A percentile compares a stretch with the other conserved stretches of the same genome.
Evolutionary conservation across 1,139 yeast species (phyloP).

Genomic region (Yamadazyma mexicana): DNA sequence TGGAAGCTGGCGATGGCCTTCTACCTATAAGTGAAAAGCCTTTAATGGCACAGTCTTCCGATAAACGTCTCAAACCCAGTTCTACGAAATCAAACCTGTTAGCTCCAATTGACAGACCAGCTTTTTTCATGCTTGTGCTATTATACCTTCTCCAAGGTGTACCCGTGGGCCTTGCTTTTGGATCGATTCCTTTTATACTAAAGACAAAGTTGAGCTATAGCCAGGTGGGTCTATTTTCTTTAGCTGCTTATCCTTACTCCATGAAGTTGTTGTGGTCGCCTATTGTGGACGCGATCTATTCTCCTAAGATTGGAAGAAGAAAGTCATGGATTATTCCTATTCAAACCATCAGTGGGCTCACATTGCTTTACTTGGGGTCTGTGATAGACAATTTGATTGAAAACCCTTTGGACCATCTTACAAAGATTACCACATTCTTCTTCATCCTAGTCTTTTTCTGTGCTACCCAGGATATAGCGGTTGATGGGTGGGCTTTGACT

Average conservation of each 20-base stretch:
- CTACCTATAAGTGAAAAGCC: slow-evolving; percentile 32
- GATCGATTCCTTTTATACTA: slow-evolving; percentile 88
- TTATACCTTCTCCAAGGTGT: slow-evolving; percentile 88
- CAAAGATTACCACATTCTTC: slow-evolving; percentile 60
- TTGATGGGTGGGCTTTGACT: slow-evolving; percentile 98
- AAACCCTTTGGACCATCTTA: slow-evolving; percentile 55
- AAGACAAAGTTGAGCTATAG: slow-evolving; percentile 83
- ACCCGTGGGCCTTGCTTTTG: slow-evolving; percentile 95
- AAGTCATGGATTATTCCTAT: slow-evolving; percentile 95
- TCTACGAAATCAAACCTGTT: slow-evolving; percentile 15
- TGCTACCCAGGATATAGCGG: slow-evolving; percentile 98
- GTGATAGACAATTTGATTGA: slow-evolving; percentile 57
- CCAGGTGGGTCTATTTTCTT: slow-evolving; percentile 84
- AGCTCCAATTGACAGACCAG: slow-evolving; percentile 57
- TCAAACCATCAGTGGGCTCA: slow-evolving; percentile 72
- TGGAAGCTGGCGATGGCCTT: slow-evolving; percentile 15
- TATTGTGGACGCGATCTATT: slow-evolving; percentile 84
- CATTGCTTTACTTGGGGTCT: slow-evolving; percentile 63
- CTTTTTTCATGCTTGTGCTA: slow-evolving; percentile 68
- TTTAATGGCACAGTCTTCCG: slow-evolving; percentile 13
- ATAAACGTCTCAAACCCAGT: neutral
- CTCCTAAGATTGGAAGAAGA: slow-evolving; percentile 70
- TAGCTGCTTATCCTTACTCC: slow-evolving; percentile 94
- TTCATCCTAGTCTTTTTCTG: slow-evolving; percentile 80
- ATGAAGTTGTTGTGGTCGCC: slow-evolving; percentile 94